Conservation (phyloP, 176 grass and related monocot species). For the Carex littledalei region DNA sequence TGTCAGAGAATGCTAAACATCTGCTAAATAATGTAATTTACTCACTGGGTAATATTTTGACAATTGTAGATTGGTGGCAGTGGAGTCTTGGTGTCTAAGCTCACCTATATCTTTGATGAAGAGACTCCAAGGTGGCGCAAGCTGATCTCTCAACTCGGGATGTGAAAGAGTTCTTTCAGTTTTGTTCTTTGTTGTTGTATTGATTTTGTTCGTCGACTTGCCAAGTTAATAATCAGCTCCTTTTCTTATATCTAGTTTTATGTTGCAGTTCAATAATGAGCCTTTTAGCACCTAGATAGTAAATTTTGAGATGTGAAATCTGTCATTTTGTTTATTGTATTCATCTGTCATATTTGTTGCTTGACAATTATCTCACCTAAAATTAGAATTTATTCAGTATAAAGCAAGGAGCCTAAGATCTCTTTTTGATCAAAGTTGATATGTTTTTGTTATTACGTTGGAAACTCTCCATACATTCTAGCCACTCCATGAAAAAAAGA, state of each 20-base stretch:
- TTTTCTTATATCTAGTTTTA: background rate
- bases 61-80: slow-evolving; percentile 66
- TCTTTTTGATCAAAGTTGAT: background rate
- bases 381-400: background rate
- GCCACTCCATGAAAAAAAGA: background rate
- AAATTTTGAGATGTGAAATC: background rate
- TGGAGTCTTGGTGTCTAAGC: slow-evolving; percentile 83
- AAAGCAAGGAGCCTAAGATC: background rate
- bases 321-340: background rate
- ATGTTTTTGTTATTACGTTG: background rate
- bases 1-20: background rate
- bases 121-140: slow-evolving; percentile 88
- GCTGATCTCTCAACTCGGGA: slow-evolving; percentile 65
- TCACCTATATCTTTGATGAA: slow-evolving; percentile 95
- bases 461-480: background rate
- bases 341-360: background rate
- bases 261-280: background rate
- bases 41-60: background rate
- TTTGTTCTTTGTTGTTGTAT: background rate
- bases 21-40: background rate
- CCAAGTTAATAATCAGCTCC: background rate
- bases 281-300: background rate
- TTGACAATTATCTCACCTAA: background rate
- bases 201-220: background rate
- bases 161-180: slow-evolving; percentile 24